Evolutionary conservation across 306 rosid species (phyloP).

Genomic region (Alnus glutinosa): DNA sequence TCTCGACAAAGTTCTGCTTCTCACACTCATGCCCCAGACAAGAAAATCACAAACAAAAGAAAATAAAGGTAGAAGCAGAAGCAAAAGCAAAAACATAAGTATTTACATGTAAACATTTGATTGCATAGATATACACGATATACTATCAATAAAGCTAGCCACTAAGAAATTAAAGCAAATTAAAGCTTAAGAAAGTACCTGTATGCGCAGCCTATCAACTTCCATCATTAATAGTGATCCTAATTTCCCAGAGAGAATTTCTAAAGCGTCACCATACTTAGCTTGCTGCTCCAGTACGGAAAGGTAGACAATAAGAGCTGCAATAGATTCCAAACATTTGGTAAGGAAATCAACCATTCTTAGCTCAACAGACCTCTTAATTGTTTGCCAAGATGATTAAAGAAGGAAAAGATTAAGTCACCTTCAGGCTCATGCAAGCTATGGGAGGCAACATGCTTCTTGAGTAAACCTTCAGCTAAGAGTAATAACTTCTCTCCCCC

Average conservation of each 20-base stretch:
- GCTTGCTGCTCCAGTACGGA: constrained; percentile 93
- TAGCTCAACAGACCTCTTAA: constrained; percentile 5
- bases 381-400: constrained; percentile 2
- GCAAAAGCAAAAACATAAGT: not conserved
- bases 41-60: not conserved
- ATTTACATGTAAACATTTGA: not conserved
- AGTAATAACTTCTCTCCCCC: constrained; percentile 87
- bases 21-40: not conserved
- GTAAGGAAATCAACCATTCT: constrained; percentile 14
- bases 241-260: constrained; percentile 83
- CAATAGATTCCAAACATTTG: constrained; percentile 36
- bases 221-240: constrained; percentile 81
- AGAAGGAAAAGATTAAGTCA: constrained; percentile 27
- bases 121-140: not conserved
- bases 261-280: constrained; percentile 92
- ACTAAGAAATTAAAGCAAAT: constrained; percentile 17
- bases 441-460: constrained; percentile 91
- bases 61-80: not conserved
- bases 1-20: not conserved
- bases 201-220: constrained; percentile 88
- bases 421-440: constrained; percentile 97
- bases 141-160: not conserved
- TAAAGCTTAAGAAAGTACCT: constrained; percentile 63
- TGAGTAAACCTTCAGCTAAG: constrained; percentile 93
- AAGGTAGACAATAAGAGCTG: constrained; percentile 87